Base-by-base conservation (phyloP, 192 early-diverging fungal genomes). In the Fimicolochytrium jonesii region DNA sequence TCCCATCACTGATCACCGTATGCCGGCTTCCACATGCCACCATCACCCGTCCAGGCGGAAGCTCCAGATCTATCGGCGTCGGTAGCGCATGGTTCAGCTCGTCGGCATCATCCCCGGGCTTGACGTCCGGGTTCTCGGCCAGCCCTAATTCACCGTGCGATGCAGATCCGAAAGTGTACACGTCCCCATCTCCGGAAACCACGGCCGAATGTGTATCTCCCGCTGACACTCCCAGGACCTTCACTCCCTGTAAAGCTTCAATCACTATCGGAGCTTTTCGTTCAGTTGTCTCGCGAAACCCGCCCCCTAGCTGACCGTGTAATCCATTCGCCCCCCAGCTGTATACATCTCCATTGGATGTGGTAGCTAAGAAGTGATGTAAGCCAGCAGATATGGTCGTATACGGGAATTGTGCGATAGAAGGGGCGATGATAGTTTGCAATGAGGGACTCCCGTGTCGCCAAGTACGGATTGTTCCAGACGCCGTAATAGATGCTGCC, bases 171-270 rank as follows among this genome's bases (percentile, higher is more conserved):
- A 66, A 66, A 7, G 64, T 66, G 46, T 66, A 66, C 18, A 66
- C 18, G 22, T 48, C 64, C 20, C 64, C 64, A 28, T 66, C 64
- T 1, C n/a, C 42, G 20, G 55, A 58, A n/a, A 31, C 53, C 1
- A 50, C 64, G 23, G 64, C 64, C n/a, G 64, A 66, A 25, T 66
- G 64, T 29, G 31, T 36, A 6, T 43, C 54, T 28, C 64, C 64
- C 15, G 31, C 64, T 11, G 53, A 29, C 1, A 57, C 44, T 13
- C 22, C n/a, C 4, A 26, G 22, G 11, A 45, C 50, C 32, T 34
- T 53, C 17, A 66, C 13, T 1, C 64, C 64, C 26, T 58, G 44
- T 7, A 66, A 26, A 25, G 64, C 64, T 26, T 66, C 54, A 4
- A 66, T 36, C 11, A 47, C 33, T 34, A 9, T 32, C 4, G 56